Base-by-base conservation (phyloP, 208 protist species). In the Vickermania spadyakhi region DNA sequence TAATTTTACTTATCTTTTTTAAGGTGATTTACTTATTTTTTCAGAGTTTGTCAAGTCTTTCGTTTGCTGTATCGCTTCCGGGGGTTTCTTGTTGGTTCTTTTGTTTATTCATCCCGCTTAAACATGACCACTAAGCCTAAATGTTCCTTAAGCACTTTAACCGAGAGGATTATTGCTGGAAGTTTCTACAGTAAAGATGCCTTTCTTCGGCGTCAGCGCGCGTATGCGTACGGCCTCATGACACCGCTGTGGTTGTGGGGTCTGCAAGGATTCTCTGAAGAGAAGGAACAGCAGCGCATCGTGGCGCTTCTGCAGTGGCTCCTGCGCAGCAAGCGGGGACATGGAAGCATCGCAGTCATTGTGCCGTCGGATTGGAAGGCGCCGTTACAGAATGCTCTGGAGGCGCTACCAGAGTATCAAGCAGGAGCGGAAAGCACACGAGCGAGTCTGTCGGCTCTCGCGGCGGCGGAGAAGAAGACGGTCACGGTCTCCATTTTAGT, bases 161-260 rank as follows among this genome's bases (percentile, higher is more conserved):
- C n/a, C n/a, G 84, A 94, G 59, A 60, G 62, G 54, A 58, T 68
- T 53, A 91, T 94, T 58, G 85, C 77, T 1, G 65, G 63, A 7
- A 75, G 67, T 55, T 88, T 87, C 58, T 94, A 94, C 64, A 71
- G 70, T 13, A 53, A 66, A 25, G 27, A 70, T 14, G 70, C 58
- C 1, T 28, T 53, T 2, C 58, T 64, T 50, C 28, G 62, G 3
- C 71, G 81, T 3, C 61, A 56, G 13, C 61, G 62, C 1, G 72
- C 73, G 5, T 70, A 81, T 31, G 36, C 51, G 13, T 62, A 86
- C 55, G 88, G 88, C 0, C 59, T 94, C 66, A 79, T 89, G 75
- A 64, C 73, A 1, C 88, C 88, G 14, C 67, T 94, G 11, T 94
- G 81, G 81, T 58, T 90, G 36, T 94, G 88, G 84, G 36, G 36